Base-by-base conservation (phyloP, 176 grass and related monocot species). In the Avena eriantha region DNA sequence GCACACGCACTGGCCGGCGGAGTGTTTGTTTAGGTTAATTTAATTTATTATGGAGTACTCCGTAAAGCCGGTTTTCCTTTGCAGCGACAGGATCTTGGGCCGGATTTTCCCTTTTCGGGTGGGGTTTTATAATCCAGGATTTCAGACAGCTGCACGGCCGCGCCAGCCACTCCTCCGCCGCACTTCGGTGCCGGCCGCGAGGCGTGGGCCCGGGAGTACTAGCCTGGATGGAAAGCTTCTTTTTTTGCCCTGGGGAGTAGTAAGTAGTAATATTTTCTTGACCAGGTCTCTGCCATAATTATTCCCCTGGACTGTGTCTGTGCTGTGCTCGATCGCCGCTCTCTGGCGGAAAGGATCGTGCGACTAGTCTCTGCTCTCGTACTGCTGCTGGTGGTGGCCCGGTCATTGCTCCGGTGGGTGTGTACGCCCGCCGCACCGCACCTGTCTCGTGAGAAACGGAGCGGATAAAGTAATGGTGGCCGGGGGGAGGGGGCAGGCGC, bases 71-170 rank as follows among this genome's bases (percentile, higher is more conserved):
- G 5, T 47, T 77, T 71, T 83, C 26, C 85, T 82, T 54, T 49
- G 66, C 23, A 2, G 66, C 80, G 84, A 73, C 89, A 90, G 80
- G 79, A 90, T 86, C 88, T 82, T 15, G 39, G 16, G 64, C 21
- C 53, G 63, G 84, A 89, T 78, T 69, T 41, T 2, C 11, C 0
- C 4, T 63, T 73, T 78, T 73, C 4, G 17, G 0, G 26, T 43
- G 6, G 17, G 0, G 26, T 43, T 80, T 80, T 74, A 14, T 15
- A 82, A 47, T 55, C 23, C 10, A 0, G 22, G 43, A 64, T 78
- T 64, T 76, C 84, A 73, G 82, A 82, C 88, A 82, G 59, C 69
- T 26, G 24, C 53, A 58, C 56, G 56, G 65, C 81, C n/a, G 31
- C 71, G 54, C 71, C 39, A 41, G 39, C 39, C 61, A 19, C 61